Evolutionary conservation across 2,329 filamentous ascomycete genomes (phyloP).

Genomic region (Emmonsiellopsis sp.): DNA sequence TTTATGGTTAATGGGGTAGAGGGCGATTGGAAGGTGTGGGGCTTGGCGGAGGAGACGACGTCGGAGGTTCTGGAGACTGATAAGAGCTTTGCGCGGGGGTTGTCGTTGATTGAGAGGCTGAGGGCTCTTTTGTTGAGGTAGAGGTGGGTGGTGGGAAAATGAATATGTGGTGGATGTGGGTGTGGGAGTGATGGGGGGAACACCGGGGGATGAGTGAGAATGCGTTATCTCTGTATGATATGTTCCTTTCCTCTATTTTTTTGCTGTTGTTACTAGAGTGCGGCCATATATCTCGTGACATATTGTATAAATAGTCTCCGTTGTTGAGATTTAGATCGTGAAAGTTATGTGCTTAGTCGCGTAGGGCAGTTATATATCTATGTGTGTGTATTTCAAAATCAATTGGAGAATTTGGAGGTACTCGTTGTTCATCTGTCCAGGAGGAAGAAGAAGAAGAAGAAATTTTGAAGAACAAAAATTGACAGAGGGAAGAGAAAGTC

Average conservation of each 20-base stretch:
- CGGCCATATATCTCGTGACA: too few species aligned
- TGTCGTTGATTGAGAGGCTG: slow-evolving; percentile 28
- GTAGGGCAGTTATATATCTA: too few species aligned
- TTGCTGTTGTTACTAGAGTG: not conserved
- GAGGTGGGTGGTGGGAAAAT: not conserved
- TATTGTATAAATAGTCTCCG: too few species aligned
- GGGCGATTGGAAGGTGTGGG: slow-evolving; percentile 43
- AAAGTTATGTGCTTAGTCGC: too few species aligned
- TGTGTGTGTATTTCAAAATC: too few species aligned
- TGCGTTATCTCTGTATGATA: not conserved
- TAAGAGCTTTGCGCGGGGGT: slow-evolving; percentile 26
- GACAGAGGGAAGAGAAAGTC: too few species aligned
- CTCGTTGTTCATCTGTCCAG: too few species aligned
- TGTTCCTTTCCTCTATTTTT: not conserved
- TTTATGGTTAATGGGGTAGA: slow-evolving; percentile 32
- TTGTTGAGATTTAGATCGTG: too few species aligned
- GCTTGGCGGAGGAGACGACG: slow-evolving; percentile 35
- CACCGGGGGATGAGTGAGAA: not conserved
- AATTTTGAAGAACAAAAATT: too few species aligned
- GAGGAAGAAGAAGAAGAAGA: too few species aligned
- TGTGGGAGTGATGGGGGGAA: not conserved
- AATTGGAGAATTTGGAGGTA: too few species aligned
- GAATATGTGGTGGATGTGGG: not conserved
- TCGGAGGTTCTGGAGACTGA: slow-evolving; percentile 26
- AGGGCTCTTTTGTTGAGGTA: too few species aligned